Percentiles rank a stretch among this genome's conserved stretches.
phyloP scores from a whole-genome alignment of 345 rosid genomes.

The Eucalyptus virginea region DNA sequence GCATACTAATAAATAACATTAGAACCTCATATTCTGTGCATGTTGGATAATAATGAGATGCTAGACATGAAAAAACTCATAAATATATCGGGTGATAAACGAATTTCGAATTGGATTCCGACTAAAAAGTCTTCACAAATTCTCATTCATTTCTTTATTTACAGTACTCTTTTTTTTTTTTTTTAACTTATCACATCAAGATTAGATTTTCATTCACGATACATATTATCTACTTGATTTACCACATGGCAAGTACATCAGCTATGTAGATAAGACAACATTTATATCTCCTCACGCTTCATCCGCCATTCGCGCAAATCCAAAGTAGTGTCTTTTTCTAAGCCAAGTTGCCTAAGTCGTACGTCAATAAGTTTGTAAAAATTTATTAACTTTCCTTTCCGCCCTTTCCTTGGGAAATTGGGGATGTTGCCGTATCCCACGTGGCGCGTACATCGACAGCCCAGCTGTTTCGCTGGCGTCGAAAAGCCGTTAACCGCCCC shows the following conservation, averaged over 20 bases:
- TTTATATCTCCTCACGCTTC: too few relatives aligned
- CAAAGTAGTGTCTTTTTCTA: neutral
- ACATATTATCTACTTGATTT: neutral
- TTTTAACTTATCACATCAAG: accelerated
- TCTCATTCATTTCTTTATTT: neutral
- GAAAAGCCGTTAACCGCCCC: neutral
- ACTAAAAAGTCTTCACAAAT: neutral
- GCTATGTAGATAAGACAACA: neutral
- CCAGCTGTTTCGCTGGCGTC: neutral
- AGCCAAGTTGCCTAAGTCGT: neutral
- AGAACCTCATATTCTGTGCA: accelerated
- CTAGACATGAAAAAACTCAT: accelerated
- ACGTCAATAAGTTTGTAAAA: neutral
- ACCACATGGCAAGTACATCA: neutral
- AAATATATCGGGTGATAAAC: accelerated
- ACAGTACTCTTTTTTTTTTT: accelerated
- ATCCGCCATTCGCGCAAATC: neutral
- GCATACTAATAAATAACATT: neutral
- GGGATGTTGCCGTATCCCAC: neutral
- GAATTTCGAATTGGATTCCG: accelerated
- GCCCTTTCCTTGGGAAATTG: neutral
- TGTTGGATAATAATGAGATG: accelerated
- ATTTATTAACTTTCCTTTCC: neutral
- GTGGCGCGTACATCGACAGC: neutral
- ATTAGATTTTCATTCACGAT: neutral